Conservation (phyloP, 2,329 filamentous ascomycete genomes). For the Pyrenochaeta sp. region DNA sequence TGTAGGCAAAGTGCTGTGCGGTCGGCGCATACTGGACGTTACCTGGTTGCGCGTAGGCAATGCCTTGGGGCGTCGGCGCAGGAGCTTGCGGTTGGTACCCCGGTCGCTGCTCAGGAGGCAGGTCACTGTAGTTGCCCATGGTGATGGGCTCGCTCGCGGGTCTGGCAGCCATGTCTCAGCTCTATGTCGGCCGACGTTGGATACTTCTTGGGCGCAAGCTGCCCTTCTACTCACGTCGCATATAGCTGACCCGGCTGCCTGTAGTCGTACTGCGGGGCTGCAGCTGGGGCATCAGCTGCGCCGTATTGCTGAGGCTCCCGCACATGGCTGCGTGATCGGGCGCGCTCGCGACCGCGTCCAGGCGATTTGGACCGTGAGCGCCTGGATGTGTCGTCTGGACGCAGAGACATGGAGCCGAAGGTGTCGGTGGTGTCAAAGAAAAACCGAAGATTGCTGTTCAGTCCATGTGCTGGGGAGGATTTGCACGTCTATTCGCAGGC, state of each 20-base stretch:
- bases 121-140: slow-evolving; percentile 56
- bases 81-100: slow-evolving; percentile 39
- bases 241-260: slow-evolving; percentile 50
- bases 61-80: slow-evolving; percentile 18
- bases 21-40: slow-evolving; percentile 45
- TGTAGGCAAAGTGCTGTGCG: slow-evolving; percentile 39
- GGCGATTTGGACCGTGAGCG: slow-evolving; percentile 56
- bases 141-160: slow-evolving; percentile 46
- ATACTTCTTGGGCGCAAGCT: slow-evolving; percentile 1
- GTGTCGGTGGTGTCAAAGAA: not conserved
- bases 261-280: slow-evolving; percentile 50
- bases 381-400: slow-evolving; percentile 51
- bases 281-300: slow-evolving; percentile 30
- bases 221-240: slow-evolving; percentile 42
- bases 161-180: slow-evolving; percentile 47
- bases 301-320: slow-evolving; percentile 46
- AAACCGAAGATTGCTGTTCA: not conserved
- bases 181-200: slow-evolving; percentile 11
- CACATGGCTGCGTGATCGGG: slow-evolving; percentile 52
- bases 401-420: slow-evolving; percentile 47
- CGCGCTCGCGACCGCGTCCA: slow-evolving; percentile 47
- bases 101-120: slow-evolving; percentile 55
- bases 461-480: not conserved
- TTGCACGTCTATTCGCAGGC: not conserved
- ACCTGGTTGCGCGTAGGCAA: slow-evolving; percentile 34